Evolutionary conservation across 371 early-diverging fungal genomes (phyloP).

Genomic region (Blakeslea trispora): DNA sequence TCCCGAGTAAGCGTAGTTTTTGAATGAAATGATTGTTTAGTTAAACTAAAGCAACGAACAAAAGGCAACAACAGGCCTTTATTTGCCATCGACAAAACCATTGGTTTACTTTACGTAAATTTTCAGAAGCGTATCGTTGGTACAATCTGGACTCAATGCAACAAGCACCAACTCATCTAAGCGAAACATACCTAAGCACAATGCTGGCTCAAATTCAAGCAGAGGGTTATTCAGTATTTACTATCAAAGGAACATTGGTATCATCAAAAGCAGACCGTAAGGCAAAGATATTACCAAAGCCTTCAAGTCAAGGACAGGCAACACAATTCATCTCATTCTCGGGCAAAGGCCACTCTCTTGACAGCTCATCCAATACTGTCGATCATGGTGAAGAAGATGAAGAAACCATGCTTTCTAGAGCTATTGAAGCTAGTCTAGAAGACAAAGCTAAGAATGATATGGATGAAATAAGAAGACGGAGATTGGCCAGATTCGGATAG

Average conservation of each 20-base stretch:
- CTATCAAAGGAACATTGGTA: conserved; percentile 30
- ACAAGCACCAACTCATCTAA: conserved; percentile 53
- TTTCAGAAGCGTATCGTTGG: conserved; percentile 65
- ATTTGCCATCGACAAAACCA: conserved; percentile 65
- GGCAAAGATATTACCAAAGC: conserved; percentile 23
- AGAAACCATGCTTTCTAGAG: conserved; percentile 30
- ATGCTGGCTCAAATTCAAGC: conserved; percentile 64
- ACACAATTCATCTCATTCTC: conserved; percentile 23
- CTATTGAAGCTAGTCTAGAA: conserved; percentile 41
- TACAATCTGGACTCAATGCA: conserved; percentile 71
- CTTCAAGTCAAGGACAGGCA: conserved; percentile 11
- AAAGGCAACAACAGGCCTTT: conserved; percentile 52
- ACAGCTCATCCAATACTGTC: conserved; percentile 1
- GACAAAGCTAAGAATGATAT: conserved; percentile 16
- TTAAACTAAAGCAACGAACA: too few relatives aligned
- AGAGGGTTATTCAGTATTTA: conserved; percentile 54
- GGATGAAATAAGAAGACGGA: conserved; percentile 38
- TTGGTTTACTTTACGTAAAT: conserved; percentile 70
- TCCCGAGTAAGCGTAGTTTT: conserved; percentile 63
- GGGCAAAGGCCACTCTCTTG: conserved; percentile 34
- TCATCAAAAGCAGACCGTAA: conserved; percentile 29
- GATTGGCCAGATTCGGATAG: conserved; percentile 37
- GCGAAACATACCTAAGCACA: conserved; percentile 66
- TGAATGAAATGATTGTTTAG: too few relatives aligned
- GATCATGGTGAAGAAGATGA: conserved; percentile 28